A percentile compares a stretch with the other conserved stretches of the same genome.
phyloP scores from a whole-genome alignment of 805 yeast species.

The Myxozyma neotropica region DNA sequence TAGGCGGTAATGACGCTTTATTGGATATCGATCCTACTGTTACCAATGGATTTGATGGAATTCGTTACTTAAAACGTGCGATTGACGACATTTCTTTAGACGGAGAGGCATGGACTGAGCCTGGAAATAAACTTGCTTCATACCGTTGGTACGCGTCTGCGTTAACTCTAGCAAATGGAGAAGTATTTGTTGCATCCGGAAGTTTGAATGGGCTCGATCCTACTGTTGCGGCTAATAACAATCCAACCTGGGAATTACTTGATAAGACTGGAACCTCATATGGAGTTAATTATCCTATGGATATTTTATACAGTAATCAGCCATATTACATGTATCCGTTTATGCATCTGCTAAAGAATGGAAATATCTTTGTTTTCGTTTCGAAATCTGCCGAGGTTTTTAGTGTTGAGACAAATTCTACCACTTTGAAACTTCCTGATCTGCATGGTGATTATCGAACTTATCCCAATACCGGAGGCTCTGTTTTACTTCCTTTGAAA shows the following conservation, averaged over 20 bases:
- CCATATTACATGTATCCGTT: constrained; percentile 34
- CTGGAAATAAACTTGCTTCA: constrained; percentile 28
- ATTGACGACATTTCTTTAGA: constrained; percentile 9
- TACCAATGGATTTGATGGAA: constrained; percentile 24
- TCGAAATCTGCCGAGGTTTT: constrained; percentile 26
- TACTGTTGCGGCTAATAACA: constrained; percentile 27
- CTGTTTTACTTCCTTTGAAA: constrained; percentile 20
- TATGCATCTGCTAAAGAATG: constrained; percentile 22
- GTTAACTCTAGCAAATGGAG: constrained; percentile 27
- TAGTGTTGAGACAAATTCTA: constrained; percentile 17
- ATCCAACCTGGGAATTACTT: constrained; percentile 29
- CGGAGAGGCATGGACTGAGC: constrained; percentile 29
- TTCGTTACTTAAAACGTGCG: constrained; percentile 26
- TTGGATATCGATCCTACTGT: constrained; percentile 29
- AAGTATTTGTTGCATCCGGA: constrained; percentile 27
- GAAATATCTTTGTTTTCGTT: constrained; percentile 24
- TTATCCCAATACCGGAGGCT: constrained; percentile 31
- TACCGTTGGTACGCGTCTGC: constrained; percentile 31
- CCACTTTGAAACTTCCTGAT: constrained; percentile 20
- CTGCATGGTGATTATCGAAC: constrained; percentile 31
- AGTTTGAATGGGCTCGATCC: constrained; percentile 32
- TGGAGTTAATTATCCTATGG: constrained; percentile 26
- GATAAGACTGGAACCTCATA: constrained; percentile 25
- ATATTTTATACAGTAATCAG: constrained; percentile 20
- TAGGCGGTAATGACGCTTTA: constrained; percentile 28